A percentile compares a stretch with the other conserved stretches of the same genome.
Conservation (phyloP, 2,329 filamentous ascomycete genomes). For the Plectosphaerella sp. region DNA sequence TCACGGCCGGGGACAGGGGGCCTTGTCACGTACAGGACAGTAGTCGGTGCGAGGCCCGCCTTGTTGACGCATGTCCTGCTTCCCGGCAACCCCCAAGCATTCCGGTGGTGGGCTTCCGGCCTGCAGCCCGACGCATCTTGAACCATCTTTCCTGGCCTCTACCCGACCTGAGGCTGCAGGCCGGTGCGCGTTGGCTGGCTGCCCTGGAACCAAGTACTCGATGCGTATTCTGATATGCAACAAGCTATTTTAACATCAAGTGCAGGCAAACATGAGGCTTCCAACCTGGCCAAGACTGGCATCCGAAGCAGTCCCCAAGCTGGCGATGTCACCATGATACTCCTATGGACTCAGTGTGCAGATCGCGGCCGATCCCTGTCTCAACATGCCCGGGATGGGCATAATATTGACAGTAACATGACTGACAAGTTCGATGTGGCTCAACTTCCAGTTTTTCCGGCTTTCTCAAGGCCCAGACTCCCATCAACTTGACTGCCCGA, state of each 20-base stretch:
- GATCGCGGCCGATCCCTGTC: too few relatives aligned
- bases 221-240: background rate
- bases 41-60: conserved; percentile 4
- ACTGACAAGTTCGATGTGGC: too few relatives aligned
- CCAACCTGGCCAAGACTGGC: too few relatives aligned
- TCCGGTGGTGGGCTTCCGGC: background rate
- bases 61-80: background rate
- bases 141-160: too few relatives aligned
- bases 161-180: too few relatives aligned
- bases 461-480: background rate
- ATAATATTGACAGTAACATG: too few relatives aligned
- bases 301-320: too few relatives aligned
- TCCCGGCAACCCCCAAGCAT: conserved; percentile 1
- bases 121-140: background rate
- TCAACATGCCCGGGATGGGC: too few relatives aligned
- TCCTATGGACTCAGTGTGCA: too few relatives aligned
- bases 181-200: background rate
- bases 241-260: background rate
- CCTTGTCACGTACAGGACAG: background rate
- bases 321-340: too few relatives aligned
- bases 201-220: background rate
- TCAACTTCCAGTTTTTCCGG: too few relatives aligned
- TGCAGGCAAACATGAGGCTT: too few relatives aligned
- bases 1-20: background rate
- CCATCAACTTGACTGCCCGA: background rate